These are phyloP conservation scores for Parietaria judaica DNA, from an alignment of 306 rosid genomes.

Conservation along the genomic window DNA sequence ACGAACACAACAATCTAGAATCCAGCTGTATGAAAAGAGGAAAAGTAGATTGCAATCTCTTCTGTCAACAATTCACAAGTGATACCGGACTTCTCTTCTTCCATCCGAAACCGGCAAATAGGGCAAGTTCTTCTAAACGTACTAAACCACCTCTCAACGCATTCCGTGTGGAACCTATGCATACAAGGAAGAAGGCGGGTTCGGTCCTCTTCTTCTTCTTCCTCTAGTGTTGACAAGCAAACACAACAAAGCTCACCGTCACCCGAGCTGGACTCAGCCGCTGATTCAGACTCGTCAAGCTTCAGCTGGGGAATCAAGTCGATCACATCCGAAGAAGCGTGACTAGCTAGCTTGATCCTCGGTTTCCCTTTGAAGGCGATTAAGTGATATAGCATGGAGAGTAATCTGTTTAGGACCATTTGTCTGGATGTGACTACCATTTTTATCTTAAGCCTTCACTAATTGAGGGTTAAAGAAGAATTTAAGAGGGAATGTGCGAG, in stretches of 20 bases:
- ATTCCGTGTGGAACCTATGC: slow-evolving; percentile 67
- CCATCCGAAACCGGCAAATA: slow-evolving; percentile 63
- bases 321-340: slow-evolving; percentile 20
- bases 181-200: slow-evolving; percentile 58
- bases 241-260: slow-evolving; percentile 49
- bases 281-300: slow-evolving; percentile 20
- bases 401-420: slow-evolving; percentile 42
- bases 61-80: slow-evolving; percentile 50
- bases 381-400: slow-evolving; percentile 37
- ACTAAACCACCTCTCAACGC: slow-evolving; percentile 76
- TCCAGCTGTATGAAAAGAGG: slow-evolving; percentile 85
- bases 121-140: slow-evolving; percentile 64
- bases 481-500: slow-evolving; percentile 8
- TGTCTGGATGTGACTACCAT: slow-evolving; percentile 12
- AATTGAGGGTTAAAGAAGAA: slow-evolving; percentile 22
- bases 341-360: slow-evolving; percentile 23
- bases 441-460: slow-evolving; percentile 24
- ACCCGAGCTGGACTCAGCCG: slow-evolving; percentile 12
- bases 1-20: slow-evolving; percentile 23
- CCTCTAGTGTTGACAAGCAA: slow-evolving; percentile 57
- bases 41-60: slow-evolving; percentile 81
- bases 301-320: slow-evolving; percentile 6
- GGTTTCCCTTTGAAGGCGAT: slow-evolving; percentile 25
- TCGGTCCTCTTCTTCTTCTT: slow-evolving; percentile 30
- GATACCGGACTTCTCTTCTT: slow-evolving; percentile 28